Evolutionary conservation across 192 early-diverging fungal species (phyloP), one percentile per base, ranked within the genome.

Genomic region (Backusella macrospora): DNA sequence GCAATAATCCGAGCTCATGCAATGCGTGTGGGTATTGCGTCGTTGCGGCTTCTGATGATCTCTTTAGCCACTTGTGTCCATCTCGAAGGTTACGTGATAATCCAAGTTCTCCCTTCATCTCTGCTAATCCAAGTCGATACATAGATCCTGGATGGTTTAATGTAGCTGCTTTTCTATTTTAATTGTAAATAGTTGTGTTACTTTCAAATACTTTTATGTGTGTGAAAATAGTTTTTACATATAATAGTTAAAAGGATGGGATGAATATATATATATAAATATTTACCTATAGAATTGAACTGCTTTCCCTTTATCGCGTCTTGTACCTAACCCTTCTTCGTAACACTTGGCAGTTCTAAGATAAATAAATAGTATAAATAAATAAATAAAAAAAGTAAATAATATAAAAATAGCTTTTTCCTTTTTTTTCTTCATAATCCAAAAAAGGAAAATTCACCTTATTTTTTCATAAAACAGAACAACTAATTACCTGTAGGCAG

Each of bases 201-300:
- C n/a, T 52, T 52, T n/a, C 8, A 18, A 21, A 12, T 55, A 21
- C 52, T 55, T 55, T 55, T 55, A 55, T 55, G n/a, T n/a, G n/a
- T n/a, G n/a, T n/a, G n/a, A n/a, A n/a, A n/a, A n/a, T n/a, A n/a
- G n/a, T n/a, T n/a, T n/a, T n/a, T n/a, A n/a, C n/a, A n/a, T n/a
- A n/a, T n/a, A n/a, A n/a, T n/a, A n/a, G n/a, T n/a, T n/a, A n/a
- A n/a, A n/a, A n/a, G n/a, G n/a, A n/a, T n/a, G n/a, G n/a, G n/a
- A n/a, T n/a, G n/a, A n/a, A n/a, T n/a, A n/a, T n/a, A n/a, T n/a
- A n/a, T n/a, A n/a, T n/a, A n/a, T n/a, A n/a, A n/a, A n/a, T n/a
- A n/a, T n/a, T 68, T 84, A 85, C 86, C 78, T 87, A 77, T 92
- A 94, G 69, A 91, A 90, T 71, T 88, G 84, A 48, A 86, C 75